Evolutionary conservation across 1,284 basidiomycete species (phyloP).

Genomic region (Moesziomyces sp.): DNA sequence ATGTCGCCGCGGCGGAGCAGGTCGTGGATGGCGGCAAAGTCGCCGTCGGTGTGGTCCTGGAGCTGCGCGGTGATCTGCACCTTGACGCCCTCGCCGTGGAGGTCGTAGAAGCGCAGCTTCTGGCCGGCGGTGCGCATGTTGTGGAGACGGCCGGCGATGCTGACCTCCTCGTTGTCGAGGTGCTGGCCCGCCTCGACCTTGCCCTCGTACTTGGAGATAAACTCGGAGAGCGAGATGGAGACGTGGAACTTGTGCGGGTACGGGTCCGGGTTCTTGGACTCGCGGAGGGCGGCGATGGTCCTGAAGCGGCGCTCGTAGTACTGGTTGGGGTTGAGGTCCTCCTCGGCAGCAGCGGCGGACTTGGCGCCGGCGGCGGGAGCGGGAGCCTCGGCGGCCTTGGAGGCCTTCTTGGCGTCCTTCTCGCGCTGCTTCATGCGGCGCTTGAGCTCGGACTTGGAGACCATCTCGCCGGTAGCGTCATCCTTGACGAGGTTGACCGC

Average conservation of each 20-base stretch:
- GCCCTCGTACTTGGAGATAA: constrained; percentile 79
- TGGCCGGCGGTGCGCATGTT: constrained; percentile 84
- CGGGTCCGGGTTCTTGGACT: constrained; percentile 82
- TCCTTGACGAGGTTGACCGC: constrained; percentile 62
- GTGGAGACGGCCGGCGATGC: constrained; percentile 88
- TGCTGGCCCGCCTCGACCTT: constrained; percentile 67
- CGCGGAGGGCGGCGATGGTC: constrained; percentile 85
- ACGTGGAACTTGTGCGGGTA: constrained; percentile 99
- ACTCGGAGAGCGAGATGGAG: constrained; percentile 79
- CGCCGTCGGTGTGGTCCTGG: constrained; percentile 73
- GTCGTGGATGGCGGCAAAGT: constrained; percentile 81
- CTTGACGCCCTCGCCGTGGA: constrained; percentile 91
- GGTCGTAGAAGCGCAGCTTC: constrained; percentile 94
- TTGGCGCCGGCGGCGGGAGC: constrained; percentile 25
- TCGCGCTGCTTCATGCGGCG: constrained; percentile 73
- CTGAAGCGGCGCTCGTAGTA: constrained; percentile 94
- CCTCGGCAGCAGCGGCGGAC: constrained; percentile 47
- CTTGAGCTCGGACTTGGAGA: constrained; percentile 66
- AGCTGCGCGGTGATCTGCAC: constrained; percentile 94
- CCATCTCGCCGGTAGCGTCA: constrained; percentile 66
- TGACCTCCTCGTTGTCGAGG: constrained; percentile 69
- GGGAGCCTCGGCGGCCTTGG: constrained; percentile 71
- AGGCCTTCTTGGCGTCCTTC: constrained; percentile 85
- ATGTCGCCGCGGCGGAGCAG: constrained; percentile 95
- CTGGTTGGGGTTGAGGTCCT: constrained; percentile 73